A percentile compares a stretch with the other conserved stretches of the same genome.
Conservation (phyloP, 2,329 filamentous ascomycete genomes). For the Plenodomus biglobosus region DNA sequence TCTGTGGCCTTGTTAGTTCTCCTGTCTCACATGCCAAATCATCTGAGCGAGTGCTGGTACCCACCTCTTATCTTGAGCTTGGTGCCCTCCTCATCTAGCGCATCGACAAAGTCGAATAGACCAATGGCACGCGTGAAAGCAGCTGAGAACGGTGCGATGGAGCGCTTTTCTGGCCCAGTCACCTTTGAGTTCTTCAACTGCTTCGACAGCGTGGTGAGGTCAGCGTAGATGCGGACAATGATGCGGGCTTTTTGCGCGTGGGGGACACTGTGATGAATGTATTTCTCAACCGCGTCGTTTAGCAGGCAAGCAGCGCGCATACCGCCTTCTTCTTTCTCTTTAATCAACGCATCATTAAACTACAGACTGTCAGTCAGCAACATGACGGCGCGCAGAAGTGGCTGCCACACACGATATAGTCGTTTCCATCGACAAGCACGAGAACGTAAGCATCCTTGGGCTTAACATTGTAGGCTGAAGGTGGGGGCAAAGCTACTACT, state of each 20-base stretch:
- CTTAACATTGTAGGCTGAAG: conserved; percentile 19
- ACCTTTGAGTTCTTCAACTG: conserved; percentile 53
- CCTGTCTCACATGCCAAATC: conserved; percentile 12
- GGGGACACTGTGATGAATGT: conserved; percentile 25
- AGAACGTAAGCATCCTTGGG: conserved; percentile 60
- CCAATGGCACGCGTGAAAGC: conserved; percentile 61
- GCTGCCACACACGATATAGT: conserved; percentile 48
- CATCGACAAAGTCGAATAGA: conserved; percentile 64
- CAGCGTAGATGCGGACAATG: conserved; percentile 60
- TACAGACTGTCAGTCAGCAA: conserved; percentile 7
- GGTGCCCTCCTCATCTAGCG: conserved; percentile 61
- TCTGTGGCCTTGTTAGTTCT: conserved; percentile 10
- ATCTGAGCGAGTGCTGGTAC: background rate
- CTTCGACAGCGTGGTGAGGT: conserved; percentile 57
- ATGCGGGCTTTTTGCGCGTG: conserved; percentile 55
- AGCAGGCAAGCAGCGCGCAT: conserved; percentile 57
- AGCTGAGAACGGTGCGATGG: conserved; percentile 57
- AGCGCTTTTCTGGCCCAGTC: conserved; percentile 57
- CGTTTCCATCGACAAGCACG: conserved; percentile 64
- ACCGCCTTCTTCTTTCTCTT: conserved; percentile 56
- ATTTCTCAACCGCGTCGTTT: conserved; percentile 53
- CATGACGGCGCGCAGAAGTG: background rate
- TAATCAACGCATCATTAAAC: conserved; percentile 55
- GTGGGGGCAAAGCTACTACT: conserved; percentile 13
- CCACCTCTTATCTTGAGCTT: conserved; percentile 62